These are phyloP conservation scores for Crithidia expoeki DNA, from an alignment of 208 protist genomes.

Conservation along the genomic window DNA sequence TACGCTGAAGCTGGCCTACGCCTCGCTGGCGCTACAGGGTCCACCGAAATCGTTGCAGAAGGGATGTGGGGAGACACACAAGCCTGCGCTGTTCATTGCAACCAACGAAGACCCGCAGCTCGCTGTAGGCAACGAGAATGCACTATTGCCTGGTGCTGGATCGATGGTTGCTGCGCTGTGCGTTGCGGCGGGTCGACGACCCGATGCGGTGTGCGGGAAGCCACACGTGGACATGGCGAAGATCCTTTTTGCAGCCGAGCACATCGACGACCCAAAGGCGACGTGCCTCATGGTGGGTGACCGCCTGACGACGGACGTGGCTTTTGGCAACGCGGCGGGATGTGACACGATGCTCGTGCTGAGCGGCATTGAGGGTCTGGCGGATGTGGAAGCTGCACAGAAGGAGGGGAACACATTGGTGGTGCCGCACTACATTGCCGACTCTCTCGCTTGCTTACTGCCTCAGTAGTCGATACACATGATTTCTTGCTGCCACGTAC, in stretches of 20 bases:
- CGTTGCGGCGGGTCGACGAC: constrained; percentile 35
- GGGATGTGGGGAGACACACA: neutral
- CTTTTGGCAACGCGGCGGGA: constrained; percentile 67
- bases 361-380: constrained; percentile 52
- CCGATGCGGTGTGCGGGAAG: constrained; percentile 75
- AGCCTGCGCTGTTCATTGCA: constrained; percentile 51
- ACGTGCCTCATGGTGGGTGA: constrained; percentile 81
- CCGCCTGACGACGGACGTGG: constrained; percentile 77
- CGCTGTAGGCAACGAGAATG: constrained; percentile 12
- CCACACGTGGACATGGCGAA: constrained; percentile 61
- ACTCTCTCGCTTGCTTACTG: constrained; percentile 58
- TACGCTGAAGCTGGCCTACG: constrained; percentile 61
- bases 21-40: constrained; percentile 47
- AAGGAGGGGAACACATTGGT: constrained; percentile 26
- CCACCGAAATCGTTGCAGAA: constrained; percentile 1
- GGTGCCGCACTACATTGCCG: constrained; percentile 66
- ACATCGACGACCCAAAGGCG: constrained; percentile 42
- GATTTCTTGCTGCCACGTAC: no score
- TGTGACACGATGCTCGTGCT: constrained; percentile 76
- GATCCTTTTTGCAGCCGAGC: constrained; percentile 56
- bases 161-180: constrained; percentile 46
- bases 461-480: constrained; percentile 14
- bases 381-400: constrained; percentile 50
- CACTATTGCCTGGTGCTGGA: constrained; percentile 64
- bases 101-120: constrained; percentile 77